Evolutionary conservation across 257 asterid genomes (phyloP).

Genomic region (Nicotiana paniculata): DNA sequence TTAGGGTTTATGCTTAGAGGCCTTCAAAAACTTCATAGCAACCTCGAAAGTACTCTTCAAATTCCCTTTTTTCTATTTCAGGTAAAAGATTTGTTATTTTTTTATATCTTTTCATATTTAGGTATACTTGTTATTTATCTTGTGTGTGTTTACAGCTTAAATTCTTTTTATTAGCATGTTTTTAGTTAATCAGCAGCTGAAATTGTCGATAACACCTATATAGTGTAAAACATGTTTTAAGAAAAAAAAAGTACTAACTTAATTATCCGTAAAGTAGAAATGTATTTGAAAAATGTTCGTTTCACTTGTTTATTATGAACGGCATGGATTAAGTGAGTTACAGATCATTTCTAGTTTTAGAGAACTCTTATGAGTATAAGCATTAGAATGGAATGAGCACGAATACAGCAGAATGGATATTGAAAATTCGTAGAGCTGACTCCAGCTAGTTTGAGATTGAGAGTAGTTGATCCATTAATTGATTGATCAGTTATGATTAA

Average conservation of each 20-base stretch:
- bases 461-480: neutral
- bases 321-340: neutral
- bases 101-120: neutral
- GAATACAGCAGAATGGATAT: neutral
- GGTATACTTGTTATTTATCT: neutral
- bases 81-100: slow-evolving; percentile 22
- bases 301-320: neutral
- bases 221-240: neutral
- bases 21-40: slow-evolving; percentile 42
- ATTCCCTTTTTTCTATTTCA: slow-evolving; percentile 79
- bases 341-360: neutral
- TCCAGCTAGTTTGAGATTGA: neutral
- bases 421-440: neutral
- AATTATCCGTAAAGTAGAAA: neutral
- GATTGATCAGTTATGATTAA: neutral
- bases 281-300: neutral
- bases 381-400: neutral
- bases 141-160: neutral
- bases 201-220: neutral
- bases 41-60: slow-evolving; percentile 36
- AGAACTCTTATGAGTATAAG: neutral
- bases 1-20: slow-evolving; percentile 94
- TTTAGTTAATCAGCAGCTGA: neutral
- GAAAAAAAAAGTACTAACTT: neutral
- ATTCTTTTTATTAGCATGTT: neutral